Evolutionary conservation across 192 early-diverging fungal genomes (phyloP), one percentile per base, ranked within the genome.

Genomic region (Backusella circina): DNA sequence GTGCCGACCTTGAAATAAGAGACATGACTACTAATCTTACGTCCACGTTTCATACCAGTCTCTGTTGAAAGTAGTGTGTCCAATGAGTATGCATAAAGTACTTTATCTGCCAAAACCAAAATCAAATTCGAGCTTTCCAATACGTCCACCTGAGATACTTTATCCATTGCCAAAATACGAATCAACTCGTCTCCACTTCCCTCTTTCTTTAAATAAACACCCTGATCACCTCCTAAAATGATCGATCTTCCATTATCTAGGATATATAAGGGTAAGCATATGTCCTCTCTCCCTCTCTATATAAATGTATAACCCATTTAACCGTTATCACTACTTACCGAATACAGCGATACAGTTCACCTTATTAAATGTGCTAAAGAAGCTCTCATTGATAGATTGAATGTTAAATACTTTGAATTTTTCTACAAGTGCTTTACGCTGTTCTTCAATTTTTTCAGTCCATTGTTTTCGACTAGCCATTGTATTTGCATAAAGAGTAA

Each of bases 141-240:
- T 47, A 95, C 90, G 79, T 96, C 95, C 35, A 98, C 87, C 81
- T 98, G 96, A 30, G 82, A 86, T 44, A 96, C 90, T 76, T 90
- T 90, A 71, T 95, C 95, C 66, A 95, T 70, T 36, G 86, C 79
- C 26, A 96, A 77, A 35, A 90, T 84, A 51, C 87, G 86, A 74
- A 77, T 75, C 71, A 87, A 80, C 66, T 85, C 85, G 3, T 32
- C 37, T 30, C 77, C 83, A 65, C 82, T 84, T 15, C 86, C 78
- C 69, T 83, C 84, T 50, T 88, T 86, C 15, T 85, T 79, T 15
- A 91, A 87, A 73, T 90, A 98, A 23, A 98, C 83, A 8, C 97
- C 97, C 36, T 88, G 82, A 72, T 98, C 95, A 5, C 95, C 93
- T 26, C 94, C 97, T 44, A 97, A 78, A 32, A 95, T 83, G 57